Base-by-base conservation (phyloP, 169 alveolate genomes). In the Plasmodium sp. region DNA sequence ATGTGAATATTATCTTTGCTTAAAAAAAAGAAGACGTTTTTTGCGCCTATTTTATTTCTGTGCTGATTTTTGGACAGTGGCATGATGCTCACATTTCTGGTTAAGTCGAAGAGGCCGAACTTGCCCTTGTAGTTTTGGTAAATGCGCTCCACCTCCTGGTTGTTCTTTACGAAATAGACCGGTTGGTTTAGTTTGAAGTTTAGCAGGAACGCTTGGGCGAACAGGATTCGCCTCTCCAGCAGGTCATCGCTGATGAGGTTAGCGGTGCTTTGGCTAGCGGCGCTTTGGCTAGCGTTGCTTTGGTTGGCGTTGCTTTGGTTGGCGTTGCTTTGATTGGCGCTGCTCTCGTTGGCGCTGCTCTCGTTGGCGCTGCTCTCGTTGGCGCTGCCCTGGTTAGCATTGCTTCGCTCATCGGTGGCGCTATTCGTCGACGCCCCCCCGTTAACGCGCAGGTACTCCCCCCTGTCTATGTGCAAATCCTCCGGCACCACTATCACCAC, bases 101-200 rank as follows among this genome's bases (percentile, higher is more conserved):
- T 90, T 81, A 90, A 90, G 72, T 90, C 94, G 72, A 90, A 90
- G 18, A 39, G 16, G 36, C 84, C 81, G 81, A 90, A 80, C 71
- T 81, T 90, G 34, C 79, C 77, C 74, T 80, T 67, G 58, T 90
- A 90, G 41, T 90, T 90, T 80, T 79, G 79, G 72, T 90, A 90
- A 62, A 90, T 90, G 10, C 73, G 34, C 73, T 90, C 84, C 73
- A 90, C 74, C 51, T 90, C 94, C 27, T 56, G 31, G 82, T 81
- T 81, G 73, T 79, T 80, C 67, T 80, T 22, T 43, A 90, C 74
- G 82, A 90, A 90, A 90, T 90, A 90, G 27, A 90, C 56, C 27
- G 94, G 36, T 71, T 90, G 94, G n/a, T 90, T 80, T 80, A 90
- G 83, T 81, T 79, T 90, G 22, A 79, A 62, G 33, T 90, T 79